Evolutionary conservation across 179 eudicot genomes (phyloP), one percentile per base, ranked within the genome.

Genomic region (Vitellaria paradoxa): DNA sequence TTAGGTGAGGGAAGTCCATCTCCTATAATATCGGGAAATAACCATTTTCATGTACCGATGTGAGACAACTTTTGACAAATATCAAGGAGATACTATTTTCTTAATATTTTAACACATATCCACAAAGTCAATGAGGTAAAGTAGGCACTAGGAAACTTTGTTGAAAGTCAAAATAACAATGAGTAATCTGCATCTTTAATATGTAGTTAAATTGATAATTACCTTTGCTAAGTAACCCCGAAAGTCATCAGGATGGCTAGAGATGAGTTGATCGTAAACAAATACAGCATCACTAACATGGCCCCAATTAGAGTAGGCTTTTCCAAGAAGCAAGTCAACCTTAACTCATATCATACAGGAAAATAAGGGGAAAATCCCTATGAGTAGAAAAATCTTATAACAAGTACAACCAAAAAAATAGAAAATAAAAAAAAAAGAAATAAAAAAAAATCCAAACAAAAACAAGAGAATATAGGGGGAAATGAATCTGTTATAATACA

Each of bases 271-370:
- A 87, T 96, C 97, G 76, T 96, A 96, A 21, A 96, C 91, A 76
- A 93, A 76, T 68, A 91, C 82, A 21, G 99, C 98, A 87, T 96
- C 99, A 71, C 96, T 91, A 64, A 93, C 78, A 77, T 94, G 98
- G 68, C 99, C 98, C 99, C 99, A 94, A 68, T 92, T 97, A 55
- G 99, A 86, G 83, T 93, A 96, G 65, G 97, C 98, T 86, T 94
- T 96, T 72, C 99, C 99, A 70, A 96, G 97, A 80, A 96, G 91
- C 87, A 96, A 80, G 62, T 92, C 97, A 75, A 96, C 93, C 99
- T 96, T 89, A 80, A 78, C 82, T 20, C 5, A 69, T 64, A 5
- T 45, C 67, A 57, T 30, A 67, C 14, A 70, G 52, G 11, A 72
- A n/a, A 37, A 56, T 56, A 13, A 0, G 47, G 7, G 47, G 13